Base-by-base conservation (phyloP, 495 filamentous ascomycete genomes). In the Rhypophila decipiens region DNA sequence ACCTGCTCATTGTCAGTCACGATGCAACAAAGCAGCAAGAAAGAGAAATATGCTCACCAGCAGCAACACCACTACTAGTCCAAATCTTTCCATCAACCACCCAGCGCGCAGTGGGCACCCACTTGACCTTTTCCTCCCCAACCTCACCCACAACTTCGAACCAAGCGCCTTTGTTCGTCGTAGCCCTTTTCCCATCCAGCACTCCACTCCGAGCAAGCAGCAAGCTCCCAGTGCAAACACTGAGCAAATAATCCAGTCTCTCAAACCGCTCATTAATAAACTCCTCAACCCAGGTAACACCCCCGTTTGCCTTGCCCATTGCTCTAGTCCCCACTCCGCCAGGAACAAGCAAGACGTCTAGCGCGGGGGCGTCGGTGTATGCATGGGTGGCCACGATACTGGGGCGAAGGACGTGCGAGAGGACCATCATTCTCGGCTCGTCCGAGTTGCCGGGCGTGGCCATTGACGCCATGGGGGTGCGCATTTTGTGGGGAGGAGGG, bases 261-360 rank as follows among this genome's bases (percentile, higher is more conserved):
- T 74, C 74, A 49, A 67, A 76, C 2, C 57, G 52, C 0, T 57
- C 36, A 17, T 44, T 51, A 47, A 86, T 56, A 48, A 73, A 85
- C 0, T 65, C 56, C 24, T 77, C 66, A 5, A 70, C 57, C 7
- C 53, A 53, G 5, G 44, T 46, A 12, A 73, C 56, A 39, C 65
- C 63, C 13, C 44, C 48, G 10, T 66, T 53, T 8, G 36, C 18
- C n/a, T n/a, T n/a, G 8, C 61, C 47, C 2, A 78, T 43, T 5
- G 35, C 15, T 12, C 38, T 2, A 3, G 68, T 62, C 18, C 84
- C 84, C 2, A 63, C 10, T 0, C 85, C 85, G 4, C 85, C 85
- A 0, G 83, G 84, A 2, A 89, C 65, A 38, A 88, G 58, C 3
- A 88, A 70, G 9, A 86, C 74, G 37, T 89, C 84, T 4, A 87